Percentiles rank a stretch among this genome's conserved stretches.
Evolutionary conservation across 192 early-diverging fungal genomes (phyloP).

Genomic region (Phycomyces blakesleeanus): DNA sequence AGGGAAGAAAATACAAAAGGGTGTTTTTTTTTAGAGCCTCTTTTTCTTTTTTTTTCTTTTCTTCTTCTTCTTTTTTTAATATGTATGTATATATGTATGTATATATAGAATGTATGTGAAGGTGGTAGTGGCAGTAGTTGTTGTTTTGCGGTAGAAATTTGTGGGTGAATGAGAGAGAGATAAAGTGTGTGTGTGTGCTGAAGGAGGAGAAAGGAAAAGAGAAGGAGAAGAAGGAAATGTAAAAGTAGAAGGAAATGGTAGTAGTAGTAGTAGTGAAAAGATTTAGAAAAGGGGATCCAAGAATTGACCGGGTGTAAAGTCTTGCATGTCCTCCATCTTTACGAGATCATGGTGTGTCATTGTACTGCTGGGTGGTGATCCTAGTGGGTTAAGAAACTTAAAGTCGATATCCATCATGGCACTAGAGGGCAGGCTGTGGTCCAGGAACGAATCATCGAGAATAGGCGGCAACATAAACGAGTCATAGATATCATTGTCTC

Average conservation of each 20-base stretch:
- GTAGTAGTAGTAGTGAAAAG: neutral
- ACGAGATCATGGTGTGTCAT: neutral
- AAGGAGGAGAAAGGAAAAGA: too few relatives aligned
- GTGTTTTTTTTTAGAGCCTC: too few relatives aligned
- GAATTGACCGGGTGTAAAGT: neutral
- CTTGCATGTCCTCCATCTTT: slow-evolving; percentile 2
- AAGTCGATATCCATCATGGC: neutral
- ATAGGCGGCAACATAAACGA: slow-evolving; percentile 16
- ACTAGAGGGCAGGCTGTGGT: slow-evolving; percentile 1
- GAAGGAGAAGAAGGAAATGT: neutral
- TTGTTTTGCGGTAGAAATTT: too few relatives aligned
- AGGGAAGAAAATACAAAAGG: too few relatives aligned
- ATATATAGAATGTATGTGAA: too few relatives aligned
- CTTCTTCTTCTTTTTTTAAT: too few relatives aligned
- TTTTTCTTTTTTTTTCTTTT: too few relatives aligned
- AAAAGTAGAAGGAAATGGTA: neutral
- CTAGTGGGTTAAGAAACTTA: neutral
- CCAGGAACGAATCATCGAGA: slow-evolving; percentile 16
- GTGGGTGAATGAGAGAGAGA: too few relatives aligned
- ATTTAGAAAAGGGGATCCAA: slow-evolving; percentile 21
- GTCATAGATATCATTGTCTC: slow-evolving; percentile 13
- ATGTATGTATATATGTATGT: too few relatives aligned
- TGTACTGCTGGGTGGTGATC: neutral
- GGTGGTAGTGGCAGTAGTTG: too few relatives aligned
- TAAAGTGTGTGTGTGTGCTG: too few relatives aligned